Evolutionary conservation across 257 asterid genomes (phyloP).

Genomic region (Scutellaria minor): DNA sequence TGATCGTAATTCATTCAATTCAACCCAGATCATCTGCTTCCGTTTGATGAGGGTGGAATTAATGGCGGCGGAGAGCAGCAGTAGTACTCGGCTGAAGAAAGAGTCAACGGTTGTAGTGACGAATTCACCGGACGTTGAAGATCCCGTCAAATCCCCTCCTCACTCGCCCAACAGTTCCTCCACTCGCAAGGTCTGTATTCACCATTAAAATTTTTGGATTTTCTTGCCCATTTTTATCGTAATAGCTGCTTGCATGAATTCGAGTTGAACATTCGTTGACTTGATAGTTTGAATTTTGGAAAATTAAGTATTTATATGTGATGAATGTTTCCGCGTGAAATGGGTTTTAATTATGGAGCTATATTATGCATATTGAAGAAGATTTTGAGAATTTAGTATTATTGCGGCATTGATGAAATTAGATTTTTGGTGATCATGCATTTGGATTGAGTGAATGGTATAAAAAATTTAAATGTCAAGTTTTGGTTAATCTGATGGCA

Average conservation of each 20-base stretch:
- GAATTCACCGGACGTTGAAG: conserved; percentile 65
- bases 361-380: conserved; percentile 9
- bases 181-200: conserved; percentile 68
- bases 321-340: conserved; percentile 8
- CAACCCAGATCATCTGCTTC: conserved; percentile 32
- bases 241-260: conserved; percentile 20
- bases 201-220: not conserved
- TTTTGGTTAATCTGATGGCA: conserved; percentile 17
- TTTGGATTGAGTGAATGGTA: conserved; percentile 24
- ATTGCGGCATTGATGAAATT: conserved; percentile 8
- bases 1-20: conserved; percentile 11
- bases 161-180: conserved; percentile 80
- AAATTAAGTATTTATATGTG: not conserved
- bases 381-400: conserved; percentile 21
- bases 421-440: not conserved
- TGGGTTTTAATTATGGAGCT: conserved; percentile 2
- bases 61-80: conserved; percentile 75
- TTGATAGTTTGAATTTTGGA: conserved; percentile 26
- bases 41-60: conserved; percentile 49
- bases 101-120: conserved; percentile 59
- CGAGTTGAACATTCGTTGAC: conserved; percentile 9
- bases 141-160: conserved; percentile 82
- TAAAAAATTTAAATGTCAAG: not conserved
- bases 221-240: not conserved
- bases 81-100: conserved; percentile 56